These are phyloP conservation scores for Sugiyamaella neomexicana DNA, from an alignment of 1,139 yeast species.

Conservation along the genomic window DNA sequence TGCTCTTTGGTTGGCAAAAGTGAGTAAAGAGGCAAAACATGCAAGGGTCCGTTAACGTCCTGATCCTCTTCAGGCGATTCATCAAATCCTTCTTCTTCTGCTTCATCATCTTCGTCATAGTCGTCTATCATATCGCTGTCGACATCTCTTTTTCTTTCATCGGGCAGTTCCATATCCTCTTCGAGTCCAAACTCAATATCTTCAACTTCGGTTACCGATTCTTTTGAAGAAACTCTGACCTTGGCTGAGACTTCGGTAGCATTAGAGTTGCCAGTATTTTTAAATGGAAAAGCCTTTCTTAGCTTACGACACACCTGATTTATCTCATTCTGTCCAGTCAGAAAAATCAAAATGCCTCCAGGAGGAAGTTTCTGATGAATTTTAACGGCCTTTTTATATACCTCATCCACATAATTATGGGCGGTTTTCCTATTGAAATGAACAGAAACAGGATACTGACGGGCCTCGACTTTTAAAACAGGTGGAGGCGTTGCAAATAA, in stretches of 20 bases:
- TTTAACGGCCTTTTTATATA: conserved; percentile 78
- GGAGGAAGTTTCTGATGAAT: conserved; percentile 86
- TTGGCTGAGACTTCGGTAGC: conserved; percentile 14
- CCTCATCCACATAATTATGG: conserved; percentile 80
- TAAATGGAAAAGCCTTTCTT: conserved; percentile 66
- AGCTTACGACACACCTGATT: conserved; percentile 69
- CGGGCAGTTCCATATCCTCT: conserved; percentile 28
- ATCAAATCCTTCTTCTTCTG: conserved; percentile 89
- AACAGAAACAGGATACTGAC: conserved; percentile 91
- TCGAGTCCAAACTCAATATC: conserved; percentile 75
- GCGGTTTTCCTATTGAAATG: conserved; percentile 85
- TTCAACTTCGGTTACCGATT: conserved; percentile 77
- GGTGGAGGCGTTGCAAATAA: conserved; percentile 85
- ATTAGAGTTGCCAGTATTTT: conserved; percentile 38
- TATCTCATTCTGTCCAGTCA: conserved; percentile 95
- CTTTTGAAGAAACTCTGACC: conserved; percentile 58
- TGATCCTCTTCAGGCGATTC: conserved; percentile 76
- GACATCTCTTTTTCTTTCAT: conserved; percentile 43
- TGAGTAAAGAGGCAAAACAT: conserved; percentile 90
- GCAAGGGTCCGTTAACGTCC: conserved; percentile 75
- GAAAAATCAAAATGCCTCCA: conserved; percentile 88
- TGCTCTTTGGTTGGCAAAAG: conserved; percentile 90
- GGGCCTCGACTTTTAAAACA: conserved; percentile 82
- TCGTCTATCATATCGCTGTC: conserved; percentile 49
- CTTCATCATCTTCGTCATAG: conserved; percentile 50